Conservation (phyloP, 306 rosid species). For the cucumber (Cucumis sativus) region Cucumber_9930_V3 NC_026655.2:1399001-1399500, state of each 20-base stretch:
- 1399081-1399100: conserved; percentile 47
- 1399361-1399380: no score
- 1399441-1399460: conserved; percentile 49
- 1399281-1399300: no score
- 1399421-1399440: conserved; percentile 30
- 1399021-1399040: conserved; percentile 56
- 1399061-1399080: conserved; percentile 42
- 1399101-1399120: conserved; percentile 40
- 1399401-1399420: no score
- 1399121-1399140: conserved; percentile 39
- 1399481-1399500: conserved; percentile 69
- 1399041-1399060: conserved; percentile 63
- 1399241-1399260: no score
- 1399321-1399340: no score
- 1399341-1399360: no score
- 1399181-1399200: not conserved
- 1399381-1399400: no score
- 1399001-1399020: conserved; percentile 42
- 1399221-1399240: no score
- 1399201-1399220: not conserved
- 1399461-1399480: conserved; percentile 51
- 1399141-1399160: conserved; percentile 41
- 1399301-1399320: no score
- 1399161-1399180: not conserved
- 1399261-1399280: no score